A percentile compares a stretch with the other conserved stretches of the same genome.
These are phyloP conservation scores for Ophiostoma tasmaniense DNA, from an alignment of 2,329 filamentous ascomycete species.

Conservation along the genomic window DNA sequence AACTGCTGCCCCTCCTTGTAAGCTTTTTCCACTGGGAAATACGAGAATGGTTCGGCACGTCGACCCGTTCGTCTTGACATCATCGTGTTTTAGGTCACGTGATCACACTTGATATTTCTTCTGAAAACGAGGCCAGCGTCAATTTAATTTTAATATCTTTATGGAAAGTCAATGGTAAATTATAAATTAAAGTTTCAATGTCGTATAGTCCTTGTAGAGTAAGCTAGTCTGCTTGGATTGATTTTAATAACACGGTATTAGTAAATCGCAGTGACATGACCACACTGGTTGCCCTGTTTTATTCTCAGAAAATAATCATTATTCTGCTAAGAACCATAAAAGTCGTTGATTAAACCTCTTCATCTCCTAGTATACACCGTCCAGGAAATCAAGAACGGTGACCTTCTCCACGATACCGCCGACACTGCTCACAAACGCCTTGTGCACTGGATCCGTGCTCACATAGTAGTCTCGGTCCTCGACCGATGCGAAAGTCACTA, in stretches of 20 bases:
- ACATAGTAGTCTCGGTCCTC: constrained; percentile 62
- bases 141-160: background rate
- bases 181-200: background rate
- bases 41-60: background rate
- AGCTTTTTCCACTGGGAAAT: background rate
- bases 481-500: constrained; percentile 53
- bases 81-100: no score
- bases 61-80: background rate
- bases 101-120: no score
- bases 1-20: background rate
- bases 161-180: background rate
- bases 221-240: no score
- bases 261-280: no score
- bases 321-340: no score
- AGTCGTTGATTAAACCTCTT: no score
- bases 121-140: background rate
- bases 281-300: no score
- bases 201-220: background rate
- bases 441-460: constrained; percentile 52
- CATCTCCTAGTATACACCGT: constrained; percentile 18
- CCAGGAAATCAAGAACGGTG: constrained; percentile 12
- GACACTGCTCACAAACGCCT: constrained; percentile 36
- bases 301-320: no score
- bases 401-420: constrained; percentile 7
- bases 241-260: no score